Conservation (phyloP, 2,329 filamentous ascomycete species). For the Sclerotinia glacialis region DNA sequence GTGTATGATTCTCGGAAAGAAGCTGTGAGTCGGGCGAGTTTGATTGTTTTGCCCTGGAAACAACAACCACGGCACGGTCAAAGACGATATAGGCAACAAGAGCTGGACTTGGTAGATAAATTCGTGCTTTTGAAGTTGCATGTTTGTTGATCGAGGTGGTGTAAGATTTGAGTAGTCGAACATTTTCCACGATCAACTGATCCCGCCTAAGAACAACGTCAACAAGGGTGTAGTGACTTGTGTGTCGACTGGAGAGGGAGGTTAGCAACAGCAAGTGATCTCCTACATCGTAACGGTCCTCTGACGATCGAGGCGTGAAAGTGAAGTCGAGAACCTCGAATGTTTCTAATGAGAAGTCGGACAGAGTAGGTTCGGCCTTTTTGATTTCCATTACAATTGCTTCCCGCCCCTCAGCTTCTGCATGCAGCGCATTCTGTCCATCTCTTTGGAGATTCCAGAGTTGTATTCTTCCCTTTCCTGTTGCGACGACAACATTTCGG, state of each 20-base stretch:
- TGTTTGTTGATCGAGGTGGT: slow-evolving; percentile 47
- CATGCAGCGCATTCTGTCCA: slow-evolving; percentile 73
- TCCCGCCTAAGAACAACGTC: slow-evolving; percentile 62
- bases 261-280: slow-evolving; percentile 61
- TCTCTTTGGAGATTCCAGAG: slow-evolving; percentile 88
- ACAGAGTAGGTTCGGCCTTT: slow-evolving; percentile 49
- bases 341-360: slow-evolving; percentile 52
- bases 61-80: slow-evolving; percentile 71
- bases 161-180: slow-evolving; percentile 67
- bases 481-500: slow-evolving; percentile 77
- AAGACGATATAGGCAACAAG: slow-evolving; percentile 82
- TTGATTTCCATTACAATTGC: slow-evolving; percentile 62
- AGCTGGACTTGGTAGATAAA: slow-evolving; percentile 76
- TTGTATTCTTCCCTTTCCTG: slow-evolving; percentile 73
- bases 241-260: slow-evolving; percentile 51
- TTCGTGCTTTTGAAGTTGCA: slow-evolving; percentile 52
- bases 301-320: slow-evolving; percentile 56
- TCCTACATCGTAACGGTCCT: slow-evolving; percentile 51
- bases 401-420: slow-evolving; percentile 68
- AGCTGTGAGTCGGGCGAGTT: slow-evolving; percentile 76
- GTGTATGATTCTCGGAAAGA: slow-evolving; percentile 60
- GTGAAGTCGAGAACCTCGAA: slow-evolving; percentile 79
- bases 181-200: slow-evolving; percentile 57
- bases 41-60: slow-evolving; percentile 66
- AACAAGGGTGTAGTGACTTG: slow-evolving; percentile 69